Percentiles rank a stretch among this genome's conserved stretches.
These are phyloP conservation scores for Sarcocystis neurona DNA, from an alignment of 169 alveolate species.

Conservation along the genomic window DNA sequence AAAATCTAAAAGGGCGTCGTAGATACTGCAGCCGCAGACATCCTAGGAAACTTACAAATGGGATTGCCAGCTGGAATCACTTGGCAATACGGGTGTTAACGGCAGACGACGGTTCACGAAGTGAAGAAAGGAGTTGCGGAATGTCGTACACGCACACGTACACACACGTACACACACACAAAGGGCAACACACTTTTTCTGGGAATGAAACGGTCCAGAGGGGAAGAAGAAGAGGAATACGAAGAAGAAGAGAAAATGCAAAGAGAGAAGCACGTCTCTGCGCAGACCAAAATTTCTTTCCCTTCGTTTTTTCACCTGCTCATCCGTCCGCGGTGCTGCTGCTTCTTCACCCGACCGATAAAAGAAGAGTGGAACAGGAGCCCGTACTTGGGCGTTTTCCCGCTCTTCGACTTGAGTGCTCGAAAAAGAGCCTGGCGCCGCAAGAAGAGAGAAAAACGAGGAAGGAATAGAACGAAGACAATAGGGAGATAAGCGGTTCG, in stretches of 20 bases:
- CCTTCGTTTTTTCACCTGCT: conserved; percentile 48
- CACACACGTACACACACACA: conserved; percentile 8
- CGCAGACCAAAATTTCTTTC: not conserved
- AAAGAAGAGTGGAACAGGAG: conserved; percentile 94
- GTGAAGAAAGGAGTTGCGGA: too few species aligned
- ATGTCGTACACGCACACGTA: too few species aligned
- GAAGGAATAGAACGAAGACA: not conserved
- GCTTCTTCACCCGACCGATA: conserved; percentile 94
- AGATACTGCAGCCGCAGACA: too few species aligned
- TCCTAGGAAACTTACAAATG: too few species aligned
- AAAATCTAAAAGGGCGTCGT: too few species aligned
- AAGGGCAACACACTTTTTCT: not conserved
- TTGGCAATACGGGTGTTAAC: too few species aligned
- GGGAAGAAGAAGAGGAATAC: not conserved
- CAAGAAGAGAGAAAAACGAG: conserved; percentile 57
- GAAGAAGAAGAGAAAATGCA: conserved; percentile 6
- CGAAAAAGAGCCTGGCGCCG: conserved; percentile 98
- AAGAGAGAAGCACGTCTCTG: not conserved
- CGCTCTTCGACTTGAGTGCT: conserved; percentile 95
- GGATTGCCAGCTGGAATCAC: too few species aligned
- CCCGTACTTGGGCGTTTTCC: conserved; percentile 99
- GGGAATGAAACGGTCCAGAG: too few species aligned
- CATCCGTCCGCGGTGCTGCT: conserved; percentile 88
- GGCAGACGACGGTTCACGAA: too few species aligned
- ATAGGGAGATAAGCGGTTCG: not conserved